Conservation (phyloP, 2,329 filamentous ascomycete genomes). For the Calonectria hongkongensis region DNA sequence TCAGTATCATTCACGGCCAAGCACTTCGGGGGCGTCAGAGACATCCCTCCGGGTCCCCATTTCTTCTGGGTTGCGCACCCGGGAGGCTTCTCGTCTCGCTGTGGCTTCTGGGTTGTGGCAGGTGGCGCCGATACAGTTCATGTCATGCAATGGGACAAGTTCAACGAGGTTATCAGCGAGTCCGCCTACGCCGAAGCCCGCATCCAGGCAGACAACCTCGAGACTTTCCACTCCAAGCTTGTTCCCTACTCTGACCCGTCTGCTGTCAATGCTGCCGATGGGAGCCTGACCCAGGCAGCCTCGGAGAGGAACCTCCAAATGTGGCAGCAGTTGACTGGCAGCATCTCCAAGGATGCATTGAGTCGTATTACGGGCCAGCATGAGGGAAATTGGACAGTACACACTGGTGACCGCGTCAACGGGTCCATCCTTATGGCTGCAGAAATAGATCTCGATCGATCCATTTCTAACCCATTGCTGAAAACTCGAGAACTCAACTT, state of each 20-base stretch:
- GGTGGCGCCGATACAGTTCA: constrained; percentile 60
- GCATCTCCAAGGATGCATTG: constrained; percentile 67
- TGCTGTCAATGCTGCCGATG: constrained; percentile 43
- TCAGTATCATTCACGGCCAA: constrained; percentile 67
- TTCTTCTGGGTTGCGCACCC: constrained; percentile 76
- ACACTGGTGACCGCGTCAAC: constrained; percentile 71
- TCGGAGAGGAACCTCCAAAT: constrained; percentile 59
- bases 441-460: constrained; percentile 63
- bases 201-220: constrained; percentile 65
- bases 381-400: constrained; percentile 69
- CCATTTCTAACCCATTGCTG: constrained; percentile 59
- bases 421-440: constrained; percentile 63
- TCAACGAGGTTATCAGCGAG: constrained; percentile 73
- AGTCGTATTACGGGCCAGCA: constrained; percentile 67
- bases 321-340: constrained; percentile 72
- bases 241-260: constrained; percentile 66
- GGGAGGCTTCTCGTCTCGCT: constrained; percentile 68
- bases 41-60: constrained; percentile 74
- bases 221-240: constrained; percentile 63
- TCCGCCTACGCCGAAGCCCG: constrained; percentile 67
- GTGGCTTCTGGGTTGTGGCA: constrained; percentile 75
- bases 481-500: constrained; percentile 67
- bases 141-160: constrained; percentile 73
- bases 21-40: constrained; percentile 71
- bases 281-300: constrained; percentile 46